A percentile compares a stretch with the other conserved stretches of the same genome.
phyloP scores from a whole-genome alignment of 139 green algal species.

The Coccomyxa sp. region DNA sequence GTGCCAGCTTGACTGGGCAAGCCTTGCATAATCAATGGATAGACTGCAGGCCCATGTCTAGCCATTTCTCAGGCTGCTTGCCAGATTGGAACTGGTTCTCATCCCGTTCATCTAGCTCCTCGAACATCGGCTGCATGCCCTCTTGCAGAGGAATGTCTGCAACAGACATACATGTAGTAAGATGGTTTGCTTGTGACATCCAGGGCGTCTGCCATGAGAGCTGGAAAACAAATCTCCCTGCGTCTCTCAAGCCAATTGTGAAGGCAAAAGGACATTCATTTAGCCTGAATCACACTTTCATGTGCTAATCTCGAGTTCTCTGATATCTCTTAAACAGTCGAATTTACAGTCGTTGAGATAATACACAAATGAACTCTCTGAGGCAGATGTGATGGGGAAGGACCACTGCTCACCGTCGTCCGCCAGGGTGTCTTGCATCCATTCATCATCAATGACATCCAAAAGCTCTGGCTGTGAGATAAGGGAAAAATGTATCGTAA shows the following conservation, averaged over 20 bases:
- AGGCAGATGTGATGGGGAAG: background rate
- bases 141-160: conserved; percentile 1
- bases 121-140: background rate
- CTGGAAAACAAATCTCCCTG: background rate
- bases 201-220: background rate
- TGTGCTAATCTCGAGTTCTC: too few relatives aligned
- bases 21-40: background rate
- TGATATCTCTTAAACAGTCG: background rate
- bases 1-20: too few relatives aligned
- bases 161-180: background rate
- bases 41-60: background rate
- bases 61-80: background rate
- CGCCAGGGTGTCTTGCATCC: background rate
- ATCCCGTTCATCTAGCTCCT: background rate
- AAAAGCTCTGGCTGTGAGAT: background rate
- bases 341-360: background rate
- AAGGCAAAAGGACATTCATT: background rate
- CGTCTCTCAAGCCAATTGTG: background rate
- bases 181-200: background rate
- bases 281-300: background rate
- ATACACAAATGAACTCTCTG: background rate
- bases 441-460: background rate
- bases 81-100: background rate
- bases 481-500: background rate
- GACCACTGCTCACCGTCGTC: background rate